Evolutionary conservation across 1,284 basidiomycete genomes (phyloP).

Genomic region (Ceratorhiza oryzae-sativae): DNA sequence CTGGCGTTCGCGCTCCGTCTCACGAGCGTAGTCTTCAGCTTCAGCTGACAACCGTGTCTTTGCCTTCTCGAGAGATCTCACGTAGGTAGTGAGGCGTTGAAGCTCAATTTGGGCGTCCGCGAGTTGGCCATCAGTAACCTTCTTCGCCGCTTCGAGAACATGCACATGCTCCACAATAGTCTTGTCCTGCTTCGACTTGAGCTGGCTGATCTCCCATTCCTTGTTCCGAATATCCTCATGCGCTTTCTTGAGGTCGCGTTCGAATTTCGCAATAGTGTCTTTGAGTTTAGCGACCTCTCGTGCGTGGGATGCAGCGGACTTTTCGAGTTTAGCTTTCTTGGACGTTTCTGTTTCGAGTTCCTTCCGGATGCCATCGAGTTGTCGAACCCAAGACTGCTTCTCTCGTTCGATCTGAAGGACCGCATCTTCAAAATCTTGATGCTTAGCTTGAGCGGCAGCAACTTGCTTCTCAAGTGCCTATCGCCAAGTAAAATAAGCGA

Average conservation of each 20-base stretch:
- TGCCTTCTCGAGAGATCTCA: conserved; percentile 83
- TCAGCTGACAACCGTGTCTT: conserved; percentile 80
- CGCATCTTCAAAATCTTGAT: conserved; percentile 86
- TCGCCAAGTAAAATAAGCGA: conserved; percentile 11
- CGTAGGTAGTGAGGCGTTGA: conserved; percentile 74
- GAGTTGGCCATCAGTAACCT: conserved; percentile 92
- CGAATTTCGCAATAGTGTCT: conserved; percentile 75
- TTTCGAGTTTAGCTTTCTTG: conserved; percentile 77
- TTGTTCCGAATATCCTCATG: conserved; percentile 79
- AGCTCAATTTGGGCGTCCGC: conserved; percentile 80
- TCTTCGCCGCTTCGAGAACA: conserved; percentile 96
- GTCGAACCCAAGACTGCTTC: conserved; percentile 73
- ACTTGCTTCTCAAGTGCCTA: conserved; percentile 82
- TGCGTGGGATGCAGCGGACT: conserved; percentile 68
- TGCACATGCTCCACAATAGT: conserved; percentile 99
- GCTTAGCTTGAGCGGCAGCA: conserved; percentile 72
- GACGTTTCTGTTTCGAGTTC: conserved; percentile 72
- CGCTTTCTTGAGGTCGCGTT: conserved; percentile 81
- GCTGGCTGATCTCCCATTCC: conserved; percentile 85
- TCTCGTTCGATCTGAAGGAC: conserved; percentile 85
- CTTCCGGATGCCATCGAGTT: conserved; percentile 70
- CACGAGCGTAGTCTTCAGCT: conserved; percentile 82
- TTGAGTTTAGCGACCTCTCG: conserved; percentile 72
- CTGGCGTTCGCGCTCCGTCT: conserved; percentile 76
- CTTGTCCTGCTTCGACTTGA: conserved; percentile 91